Conservation (phyloP, 805 yeast genomes). For the Starmerella asiatica region DNA sequence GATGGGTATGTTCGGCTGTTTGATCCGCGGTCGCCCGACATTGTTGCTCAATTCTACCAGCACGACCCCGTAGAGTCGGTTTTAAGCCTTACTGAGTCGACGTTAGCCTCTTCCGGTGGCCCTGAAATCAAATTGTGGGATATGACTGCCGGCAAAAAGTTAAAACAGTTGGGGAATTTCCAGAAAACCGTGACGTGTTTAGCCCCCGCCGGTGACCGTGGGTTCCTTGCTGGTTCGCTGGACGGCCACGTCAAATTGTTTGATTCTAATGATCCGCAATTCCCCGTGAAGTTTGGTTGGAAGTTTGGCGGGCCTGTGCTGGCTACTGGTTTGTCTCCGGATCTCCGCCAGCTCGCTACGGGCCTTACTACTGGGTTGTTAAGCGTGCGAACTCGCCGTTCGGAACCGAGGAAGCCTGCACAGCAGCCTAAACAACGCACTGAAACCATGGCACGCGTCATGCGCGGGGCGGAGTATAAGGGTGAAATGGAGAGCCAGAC, state of each 20-base stretch:
- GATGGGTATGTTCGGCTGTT: slow-evolving; percentile 76
- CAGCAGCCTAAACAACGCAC: slow-evolving; percentile 29
- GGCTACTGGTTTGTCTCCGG: slow-evolving; percentile 80
- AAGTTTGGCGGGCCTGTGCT: slow-evolving; percentile 89
- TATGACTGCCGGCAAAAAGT: slow-evolving; percentile 56
- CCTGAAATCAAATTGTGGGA: slow-evolving; percentile 86
- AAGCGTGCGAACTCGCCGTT: slow-evolving; percentile 75
- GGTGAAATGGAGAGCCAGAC: slow-evolving; percentile 77
- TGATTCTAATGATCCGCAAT: slow-evolving; percentile 48
- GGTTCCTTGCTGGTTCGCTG: slow-evolving; percentile 74
- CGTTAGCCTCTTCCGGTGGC: slow-evolving; percentile 73
- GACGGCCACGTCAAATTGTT: slow-evolving; percentile 97
- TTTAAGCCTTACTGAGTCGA: slow-evolving; percentile 58
- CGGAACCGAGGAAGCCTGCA: slow-evolving; percentile 37
- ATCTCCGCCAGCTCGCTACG: slow-evolving; percentile 74
- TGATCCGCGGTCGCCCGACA: slow-evolving; percentile 50
- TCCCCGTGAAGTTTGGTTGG: slow-evolving; percentile 95
- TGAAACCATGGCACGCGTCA: slow-evolving; percentile 60
- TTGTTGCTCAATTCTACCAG: slow-evolving; percentile 53
- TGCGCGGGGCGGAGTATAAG: slow-evolving; percentile 79
- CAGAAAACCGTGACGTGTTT: slow-evolving; percentile 86
- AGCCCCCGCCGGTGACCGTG: slow-evolving; percentile 51
- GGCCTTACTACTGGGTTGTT: slow-evolving; percentile 84
- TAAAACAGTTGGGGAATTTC: slow-evolving; percentile 68
- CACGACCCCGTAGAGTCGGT: slow-evolving; percentile 76